Evolutionary conservation across 345 rosid genomes (phyloP).

Genomic region (Psidium friedrichsthalianum): DNA sequence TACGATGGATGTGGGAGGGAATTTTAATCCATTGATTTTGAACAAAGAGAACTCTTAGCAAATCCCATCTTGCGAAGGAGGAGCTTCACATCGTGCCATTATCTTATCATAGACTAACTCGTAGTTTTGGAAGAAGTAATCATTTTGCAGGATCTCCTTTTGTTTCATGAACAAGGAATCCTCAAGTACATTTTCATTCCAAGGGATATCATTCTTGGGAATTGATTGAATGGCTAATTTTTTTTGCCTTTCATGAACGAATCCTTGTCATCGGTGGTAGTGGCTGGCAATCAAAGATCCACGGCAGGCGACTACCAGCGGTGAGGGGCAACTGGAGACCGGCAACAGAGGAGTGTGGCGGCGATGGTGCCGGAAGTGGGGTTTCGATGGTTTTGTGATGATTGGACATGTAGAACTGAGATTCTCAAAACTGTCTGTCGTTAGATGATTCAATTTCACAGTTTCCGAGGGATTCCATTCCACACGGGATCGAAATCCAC

Average conservation of each 20-base stretch:
- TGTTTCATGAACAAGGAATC: not conserved
- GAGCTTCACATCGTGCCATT: not conserved
- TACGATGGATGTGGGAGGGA: not conserved
- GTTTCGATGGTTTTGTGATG: not conserved
- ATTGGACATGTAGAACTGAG: not conserved
- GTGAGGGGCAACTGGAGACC: not conserved
- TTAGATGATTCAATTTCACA: not conserved
- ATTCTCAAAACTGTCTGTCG: not conserved
- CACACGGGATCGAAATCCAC: not conserved
- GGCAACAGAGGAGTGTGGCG: not conserved
- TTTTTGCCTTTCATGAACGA: not conserved
- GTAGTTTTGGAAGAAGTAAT: not conserved
- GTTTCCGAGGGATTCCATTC: not conserved
- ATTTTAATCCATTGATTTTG: not conserved
- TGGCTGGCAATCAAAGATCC: not conserved
- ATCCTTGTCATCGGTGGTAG: not conserved
- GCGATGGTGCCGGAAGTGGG: not conserved
- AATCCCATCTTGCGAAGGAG: not conserved
- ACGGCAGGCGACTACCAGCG: not conserved
- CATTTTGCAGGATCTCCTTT: not conserved
- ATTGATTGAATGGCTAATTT: not conserved
- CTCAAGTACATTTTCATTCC: not conserved
- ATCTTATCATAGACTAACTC: not conserved
- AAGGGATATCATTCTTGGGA: not conserved
- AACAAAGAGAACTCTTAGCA: not conserved